Conservation (phyloP, 768 basidiomycete species). For the Trametopsis cervina region DNA sequence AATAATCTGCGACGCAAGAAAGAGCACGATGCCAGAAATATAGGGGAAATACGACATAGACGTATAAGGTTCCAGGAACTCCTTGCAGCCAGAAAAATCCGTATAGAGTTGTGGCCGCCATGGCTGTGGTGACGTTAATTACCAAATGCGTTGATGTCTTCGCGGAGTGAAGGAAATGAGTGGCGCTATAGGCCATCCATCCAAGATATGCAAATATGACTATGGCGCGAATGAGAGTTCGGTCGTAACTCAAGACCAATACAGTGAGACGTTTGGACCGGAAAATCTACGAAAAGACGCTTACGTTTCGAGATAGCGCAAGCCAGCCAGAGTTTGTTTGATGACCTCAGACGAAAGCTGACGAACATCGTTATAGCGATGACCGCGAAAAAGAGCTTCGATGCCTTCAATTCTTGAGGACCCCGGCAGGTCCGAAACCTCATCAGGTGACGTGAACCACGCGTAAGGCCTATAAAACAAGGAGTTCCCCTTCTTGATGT, state of each 20-base stretch:
- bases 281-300: slow-evolving; percentile 3
- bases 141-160: slow-evolving; percentile 17
- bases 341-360: slow-evolving; percentile 45
- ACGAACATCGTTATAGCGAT: slow-evolving; percentile 45
- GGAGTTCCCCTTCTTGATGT: slow-evolving; percentile 50
- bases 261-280: slow-evolving; percentile 7
- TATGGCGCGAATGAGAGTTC: slow-evolving; percentile 59
- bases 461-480: slow-evolving; percentile 59
- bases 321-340: slow-evolving; percentile 44
- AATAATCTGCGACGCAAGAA: background rate
- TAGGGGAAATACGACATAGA: slow-evolving; percentile 68
- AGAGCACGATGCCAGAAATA: slow-evolving; percentile 68
- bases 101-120: slow-evolving; percentile 34
- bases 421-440: slow-evolving; percentile 28
- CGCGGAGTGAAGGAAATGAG: slow-evolving; percentile 45
- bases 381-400: slow-evolving; percentile 34
- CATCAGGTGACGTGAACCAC: slow-evolving; percentile 32
- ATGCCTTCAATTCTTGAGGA: slow-evolving; percentile 33
- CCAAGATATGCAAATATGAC: slow-evolving; percentile 69
- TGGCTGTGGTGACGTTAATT: slow-evolving; percentile 22
- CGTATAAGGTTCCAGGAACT: slow-evolving; percentile 65
- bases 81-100: slow-evolving; percentile 51
- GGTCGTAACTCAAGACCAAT: slow-evolving; percentile 51
- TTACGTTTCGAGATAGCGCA: slow-evolving; percentile 73
- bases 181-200: slow-evolving; percentile 65